Base-by-base conservation (phyloP, 2,329 filamentous ascomycete genomes). In the Penicillium glabrum region DNA sequence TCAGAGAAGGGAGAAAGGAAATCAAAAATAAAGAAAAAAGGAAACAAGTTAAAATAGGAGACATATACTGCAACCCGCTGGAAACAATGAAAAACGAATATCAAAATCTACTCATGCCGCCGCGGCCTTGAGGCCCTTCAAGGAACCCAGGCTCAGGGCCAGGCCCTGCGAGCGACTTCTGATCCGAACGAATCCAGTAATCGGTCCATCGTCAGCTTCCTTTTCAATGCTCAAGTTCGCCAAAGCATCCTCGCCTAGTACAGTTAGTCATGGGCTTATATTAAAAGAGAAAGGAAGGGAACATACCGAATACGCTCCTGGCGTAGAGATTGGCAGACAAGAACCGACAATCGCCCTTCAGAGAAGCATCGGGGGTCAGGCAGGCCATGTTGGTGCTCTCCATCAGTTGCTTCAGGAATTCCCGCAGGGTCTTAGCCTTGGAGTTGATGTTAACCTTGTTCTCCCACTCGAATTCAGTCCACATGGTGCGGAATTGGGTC, bases 391-490 rank as follows among this genome's bases (percentile, higher is more conserved):
- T 98, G 53, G 95, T 99, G 74, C 90, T 93, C 60, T 92, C 91
- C 95, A 98, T 98, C 59, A 99, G 81, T 73, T 96, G 89, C 66
- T 91, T 89, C 62, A 99, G 80, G 85, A 99, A 99, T 21, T 96
- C 91, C 49, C 93, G 86, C 59, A 99, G 82, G 27, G 86, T 89
- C 81, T 93, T 96, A 65, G 91, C 91, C 82, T 97, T 98, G 62
- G 91, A 96, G 79, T 97, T 97, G 80, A 99, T 98, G 80, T 99
- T 99, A 76, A 99, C 93, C 85, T 99, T 99, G 81, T 99, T 99
- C 82, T 99, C 95, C 95, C 95, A 99, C 75, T 99, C 95, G 66
- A 99, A 99, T 73, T 99, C 95, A 37, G 95, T 99, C 95, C 95
- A 99, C 95, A 99, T 99, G n/a, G 91, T 96, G 58, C 95, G 87